These are phyloP conservation scores for Eucalyptus fibrosa DNA, from an alignment of 345 rosid genomes.

Conservation along the genomic window DNA sequence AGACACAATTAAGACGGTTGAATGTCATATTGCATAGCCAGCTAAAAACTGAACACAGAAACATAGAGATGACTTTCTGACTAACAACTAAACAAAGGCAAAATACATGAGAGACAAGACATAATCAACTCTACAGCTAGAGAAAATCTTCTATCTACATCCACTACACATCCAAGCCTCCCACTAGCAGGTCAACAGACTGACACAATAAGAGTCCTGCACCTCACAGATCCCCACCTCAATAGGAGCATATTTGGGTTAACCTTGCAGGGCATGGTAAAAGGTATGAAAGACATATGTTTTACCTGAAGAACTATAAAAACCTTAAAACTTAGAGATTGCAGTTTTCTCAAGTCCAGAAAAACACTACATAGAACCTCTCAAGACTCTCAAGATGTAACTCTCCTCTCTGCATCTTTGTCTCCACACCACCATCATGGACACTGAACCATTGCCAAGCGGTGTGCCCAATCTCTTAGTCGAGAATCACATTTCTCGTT, in stretches of 20 bases:
- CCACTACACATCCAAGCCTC: neutral
- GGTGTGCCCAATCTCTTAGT: neutral
- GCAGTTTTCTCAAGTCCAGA: neutral
- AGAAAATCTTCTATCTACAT: neutral
- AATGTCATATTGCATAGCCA: neutral
- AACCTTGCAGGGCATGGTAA: neutral
- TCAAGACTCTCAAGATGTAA: neutral
- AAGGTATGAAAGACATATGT: neutral
- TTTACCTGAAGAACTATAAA: neutral
- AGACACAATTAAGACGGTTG: neutral
- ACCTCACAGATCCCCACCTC: neutral
- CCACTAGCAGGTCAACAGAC: neutral
- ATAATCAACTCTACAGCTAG: neutral
- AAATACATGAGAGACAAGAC: neutral
- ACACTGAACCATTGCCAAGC: neutral
- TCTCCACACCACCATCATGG: neutral
- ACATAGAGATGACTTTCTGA: neutral
- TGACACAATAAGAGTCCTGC: neutral
- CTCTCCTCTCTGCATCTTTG: neutral
- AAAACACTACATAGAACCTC: neutral
- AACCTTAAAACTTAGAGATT: neutral
- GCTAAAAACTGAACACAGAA: neutral
- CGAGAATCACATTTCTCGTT: neutral
- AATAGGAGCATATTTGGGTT: neutral
- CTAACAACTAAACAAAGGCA: neutral